Evolutionary conservation across 116 monocot genomes (phyloP).

Genomic region (Zostera marina): DNA sequence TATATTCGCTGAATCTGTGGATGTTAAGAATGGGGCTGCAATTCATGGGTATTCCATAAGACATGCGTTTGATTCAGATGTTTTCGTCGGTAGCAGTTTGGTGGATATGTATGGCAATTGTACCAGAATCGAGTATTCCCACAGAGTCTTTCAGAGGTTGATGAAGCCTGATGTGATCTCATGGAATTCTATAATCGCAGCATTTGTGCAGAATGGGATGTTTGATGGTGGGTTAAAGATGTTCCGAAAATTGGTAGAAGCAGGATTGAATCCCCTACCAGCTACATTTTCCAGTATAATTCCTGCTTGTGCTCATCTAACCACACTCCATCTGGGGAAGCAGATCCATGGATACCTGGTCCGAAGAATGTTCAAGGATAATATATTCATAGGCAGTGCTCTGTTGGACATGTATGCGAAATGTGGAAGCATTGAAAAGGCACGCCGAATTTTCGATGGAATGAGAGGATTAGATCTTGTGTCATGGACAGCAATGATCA

Average conservation of each 20-base stretch:
- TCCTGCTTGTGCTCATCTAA: constrained; percentile 52
- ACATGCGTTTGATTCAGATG: constrained; percentile 30
- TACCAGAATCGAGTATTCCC: constrained; percentile 28
- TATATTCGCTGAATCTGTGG: constrained; percentile 54
- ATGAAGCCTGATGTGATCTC: constrained; percentile 32
- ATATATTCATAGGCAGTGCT: constrained; percentile 54
- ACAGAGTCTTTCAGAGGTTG: constrained; percentile 21
- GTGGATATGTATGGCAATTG: constrained; percentile 83
- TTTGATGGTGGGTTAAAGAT: constrained; percentile 46
- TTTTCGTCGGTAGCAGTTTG: constrained; percentile 58
- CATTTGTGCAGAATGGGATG: constrained; percentile 69
- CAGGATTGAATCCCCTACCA: constrained; percentile 26
- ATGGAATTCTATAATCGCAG: constrained; percentile 72
- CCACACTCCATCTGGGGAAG: constrained; percentile 52
- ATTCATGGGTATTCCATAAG: constrained; percentile 42
- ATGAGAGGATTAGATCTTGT: constrained; percentile 38
- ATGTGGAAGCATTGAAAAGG: constrained; percentile 54
- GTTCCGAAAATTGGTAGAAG: constrained; percentile 35
- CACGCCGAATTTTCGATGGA: constrained; percentile 43
- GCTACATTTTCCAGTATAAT: constrained; percentile 53
- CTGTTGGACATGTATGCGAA: constrained; percentile 95
- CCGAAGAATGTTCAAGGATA: constrained; percentile 25
- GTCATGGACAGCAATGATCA: constrained; percentile 87
- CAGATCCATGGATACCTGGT: constrained; percentile 56
- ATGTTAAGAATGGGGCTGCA: constrained; percentile 42